phyloP scores from a whole-genome alignment of 2,329 filamentous ascomycete genomes.

The Epichloe sp. region DNA sequence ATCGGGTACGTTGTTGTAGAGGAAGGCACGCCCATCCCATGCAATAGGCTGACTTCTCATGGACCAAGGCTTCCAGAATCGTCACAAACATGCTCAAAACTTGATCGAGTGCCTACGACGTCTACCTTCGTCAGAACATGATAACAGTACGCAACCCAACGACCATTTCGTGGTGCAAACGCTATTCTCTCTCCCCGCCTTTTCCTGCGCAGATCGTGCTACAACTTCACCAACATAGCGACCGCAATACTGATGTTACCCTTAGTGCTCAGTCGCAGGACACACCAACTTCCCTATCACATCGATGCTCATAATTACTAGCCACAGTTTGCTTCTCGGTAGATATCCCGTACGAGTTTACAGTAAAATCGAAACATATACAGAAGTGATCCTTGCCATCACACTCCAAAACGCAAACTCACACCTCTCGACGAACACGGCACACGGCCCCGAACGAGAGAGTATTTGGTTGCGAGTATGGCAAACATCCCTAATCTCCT shows the following conservation, averaged over 20 bases:
- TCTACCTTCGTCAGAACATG: background rate
- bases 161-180: background rate
- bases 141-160: background rate
- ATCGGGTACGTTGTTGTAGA: conserved; percentile 4
- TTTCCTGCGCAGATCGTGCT: background rate
- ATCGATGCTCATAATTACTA: too few species aligned
- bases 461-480: background rate
- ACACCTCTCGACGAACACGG: too few species aligned
- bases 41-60: conserved; percentile 11
- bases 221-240: background rate
- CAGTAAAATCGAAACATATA: too few species aligned
- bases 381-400: too few species aligned
- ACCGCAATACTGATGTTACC: too few species aligned
- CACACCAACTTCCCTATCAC: too few species aligned
- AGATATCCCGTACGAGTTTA: too few species aligned
- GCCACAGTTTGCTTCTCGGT: too few species aligned
- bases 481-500: conserved; percentile 15
- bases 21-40: conserved; percentile 14
- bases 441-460: too few species aligned
- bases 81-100: conserved; percentile 6
- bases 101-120: background rate
- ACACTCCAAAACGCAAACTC: too few species aligned
- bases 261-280: too few species aligned
- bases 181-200: too few species aligned
- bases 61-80: conserved; percentile 8